These are phyloP conservation scores for Hypholoma sublateritium DNA, from an alignment of 768 basidiomycete species.

Conservation along the genomic window DNA sequence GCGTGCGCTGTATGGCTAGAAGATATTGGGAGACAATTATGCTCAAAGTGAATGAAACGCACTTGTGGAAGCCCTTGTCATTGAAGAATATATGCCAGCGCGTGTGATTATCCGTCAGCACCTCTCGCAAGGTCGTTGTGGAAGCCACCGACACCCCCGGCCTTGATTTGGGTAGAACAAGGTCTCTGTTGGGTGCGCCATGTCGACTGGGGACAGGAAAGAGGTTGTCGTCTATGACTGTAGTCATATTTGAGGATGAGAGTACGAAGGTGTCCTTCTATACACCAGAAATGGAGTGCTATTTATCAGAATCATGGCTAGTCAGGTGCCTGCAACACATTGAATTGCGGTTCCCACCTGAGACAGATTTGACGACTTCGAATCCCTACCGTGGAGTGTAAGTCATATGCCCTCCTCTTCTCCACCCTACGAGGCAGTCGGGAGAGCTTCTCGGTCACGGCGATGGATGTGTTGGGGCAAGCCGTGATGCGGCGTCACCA, in stretches of 20 bases:
- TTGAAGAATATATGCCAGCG: conserved; percentile 20
- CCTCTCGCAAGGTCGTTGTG: conserved; percentile 7
- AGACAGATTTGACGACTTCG: background rate
- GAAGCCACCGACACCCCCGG: conserved; percentile 12
- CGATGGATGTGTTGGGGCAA: too few species aligned
- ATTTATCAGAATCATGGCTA: background rate
- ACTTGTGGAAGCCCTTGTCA: conserved; percentile 17
- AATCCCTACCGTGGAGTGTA: background rate
- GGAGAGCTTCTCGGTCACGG: too few species aligned
- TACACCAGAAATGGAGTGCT: background rate
- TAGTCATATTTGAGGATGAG: background rate
- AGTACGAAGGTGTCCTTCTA: background rate
- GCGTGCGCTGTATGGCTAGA: conserved; percentile 28
- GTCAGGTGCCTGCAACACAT: background rate
- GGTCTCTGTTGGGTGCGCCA: background rate
- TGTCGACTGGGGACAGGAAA: conserved; percentile 12
- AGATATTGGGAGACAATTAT: background rate
- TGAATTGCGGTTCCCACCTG: background rate
- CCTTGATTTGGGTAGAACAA: conserved; percentile 9
- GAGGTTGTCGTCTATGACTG: conserved; percentile 9
- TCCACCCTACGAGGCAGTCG: too few species aligned
- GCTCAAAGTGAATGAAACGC: background rate
- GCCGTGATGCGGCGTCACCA: too few species aligned
- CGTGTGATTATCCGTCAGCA: conserved; percentile 17
- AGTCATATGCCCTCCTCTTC: background rate